Percentiles rank a stretch among this genome's conserved stretches.
These are phyloP conservation scores for Hypericum perforatum DNA, from an alignment of 345 rosid genomes.

Conservation along the genomic window DNA sequence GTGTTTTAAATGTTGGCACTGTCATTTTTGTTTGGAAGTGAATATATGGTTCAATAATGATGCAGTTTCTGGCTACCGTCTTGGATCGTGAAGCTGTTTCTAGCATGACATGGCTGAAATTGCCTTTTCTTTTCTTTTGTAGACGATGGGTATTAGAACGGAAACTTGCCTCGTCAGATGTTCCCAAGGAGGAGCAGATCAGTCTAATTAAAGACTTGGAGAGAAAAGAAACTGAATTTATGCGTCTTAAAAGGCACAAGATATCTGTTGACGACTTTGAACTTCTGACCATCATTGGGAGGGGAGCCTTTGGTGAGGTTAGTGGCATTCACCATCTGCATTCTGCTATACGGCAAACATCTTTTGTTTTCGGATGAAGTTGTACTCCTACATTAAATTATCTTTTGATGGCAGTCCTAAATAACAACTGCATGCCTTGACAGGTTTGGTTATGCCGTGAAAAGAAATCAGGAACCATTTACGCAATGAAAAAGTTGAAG, in stretches of 20 bases:
- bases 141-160: constrained; percentile 95
- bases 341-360: constrained; percentile 1
- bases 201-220: constrained; percentile 85
- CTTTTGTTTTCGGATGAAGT: neutral
- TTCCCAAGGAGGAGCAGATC: constrained; percentile 80
- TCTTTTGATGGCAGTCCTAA: constrained; percentile 4
- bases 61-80: constrained; percentile 6
- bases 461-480: too few relatives aligned
- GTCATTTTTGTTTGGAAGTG: constrained; percentile 6
- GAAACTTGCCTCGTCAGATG: constrained; percentile 77
- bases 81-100: neutral
- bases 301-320: constrained; percentile 98
- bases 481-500: constrained; percentile 34
- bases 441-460: neutral
- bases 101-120: too few relatives aligned
- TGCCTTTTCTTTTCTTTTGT: constrained; percentile 19
- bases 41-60: neutral
- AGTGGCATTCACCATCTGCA: constrained; percentile 14
- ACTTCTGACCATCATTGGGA: constrained; percentile 77
- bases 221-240: constrained; percentile 89
- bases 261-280: constrained; percentile 89
- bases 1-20: neutral
- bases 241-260: constrained; percentile 90
- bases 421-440: constrained; percentile 10
- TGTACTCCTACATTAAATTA: neutral